A percentile compares a stretch with the other conserved stretches of the same genome.
These are phyloP conservation scores for Acer negundo DNA, from an alignment of 345 rosid genomes.

Conservation along the genomic window DNA sequence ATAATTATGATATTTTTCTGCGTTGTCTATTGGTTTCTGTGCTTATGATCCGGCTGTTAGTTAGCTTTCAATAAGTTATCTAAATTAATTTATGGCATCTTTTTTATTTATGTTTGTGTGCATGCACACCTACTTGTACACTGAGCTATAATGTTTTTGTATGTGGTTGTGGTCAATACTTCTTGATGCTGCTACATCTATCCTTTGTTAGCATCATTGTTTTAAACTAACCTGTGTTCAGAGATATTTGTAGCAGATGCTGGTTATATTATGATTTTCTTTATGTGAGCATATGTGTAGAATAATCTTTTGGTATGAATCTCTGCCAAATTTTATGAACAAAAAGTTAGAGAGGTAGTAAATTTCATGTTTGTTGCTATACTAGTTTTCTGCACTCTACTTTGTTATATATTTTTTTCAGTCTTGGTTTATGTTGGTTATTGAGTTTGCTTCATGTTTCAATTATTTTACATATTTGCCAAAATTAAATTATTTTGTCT, in stretches of 20 bases:
- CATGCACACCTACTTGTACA: neutral
- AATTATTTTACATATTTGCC: constrained; percentile 5
- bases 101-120: neutral
- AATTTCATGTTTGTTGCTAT: constrained; percentile 2
- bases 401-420: neutral
- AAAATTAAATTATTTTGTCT: constrained; percentile 22
- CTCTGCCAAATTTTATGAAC: constrained; percentile 4
- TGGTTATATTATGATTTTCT: neutral
- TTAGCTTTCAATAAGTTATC: neutral
- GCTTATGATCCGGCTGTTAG: neutral
- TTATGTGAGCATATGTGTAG: neutral
- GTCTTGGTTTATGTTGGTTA: neutral
- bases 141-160: neutral
- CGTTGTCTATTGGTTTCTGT: neutral
- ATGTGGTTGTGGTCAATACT: constrained; percentile 3
- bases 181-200: neutral
- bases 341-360: neutral
- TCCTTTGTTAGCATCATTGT: neutral
- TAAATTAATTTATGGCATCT: neutral
- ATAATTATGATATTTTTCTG: neutral
- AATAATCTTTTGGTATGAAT: constrained; percentile 6
- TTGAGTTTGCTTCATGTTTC: constrained; percentile 5
- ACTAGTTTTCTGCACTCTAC: neutral
- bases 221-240: constrained; percentile 1
- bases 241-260: neutral